Evolutionary conservation across 805 yeast genomes (phyloP), one percentile per base, ranked within the genome.

Genomic region (Pichia gijzeniarum): DNA sequence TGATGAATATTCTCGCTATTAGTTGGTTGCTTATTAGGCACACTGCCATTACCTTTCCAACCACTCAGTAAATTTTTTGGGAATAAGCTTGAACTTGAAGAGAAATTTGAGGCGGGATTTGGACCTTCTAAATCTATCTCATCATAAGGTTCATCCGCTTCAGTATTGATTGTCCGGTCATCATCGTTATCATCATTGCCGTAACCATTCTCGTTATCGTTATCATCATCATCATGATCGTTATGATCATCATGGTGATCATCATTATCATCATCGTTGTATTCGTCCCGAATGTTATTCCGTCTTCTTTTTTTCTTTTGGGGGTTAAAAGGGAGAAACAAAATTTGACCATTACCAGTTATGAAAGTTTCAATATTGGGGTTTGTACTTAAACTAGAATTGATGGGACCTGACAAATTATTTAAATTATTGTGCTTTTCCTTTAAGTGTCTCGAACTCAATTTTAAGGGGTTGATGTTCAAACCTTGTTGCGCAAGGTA

Each of bases 291-390:
- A 10, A 35, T 35, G 38, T 38, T 34, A 27, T 36, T 43, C 27
- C 37, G 42, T 9, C 50, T 36, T 17, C 44, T 19, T 16, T 42
- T 53, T 43, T 56, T 63, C 43, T 57, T 61, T 18, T 57, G 55
- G 3, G 68, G 64, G 41, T 60, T 59, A 37, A 60, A 61, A 2
- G 70, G 70, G 10, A 65, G 35, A 35, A 59, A 62, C 18, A 65
- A 40, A 12, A 65, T 54, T 25, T 61, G 65, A 4, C 68, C 69
- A 38, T 58, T 64, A 30, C 65, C 64, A 0, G 68, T 58, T 12
- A 61, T 19, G 28, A 55, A 61, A 0, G 59, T 49, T 36, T 59
- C 56, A n/a, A 52, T 43, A 35, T 48, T 54, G 20, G 45, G 48
- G 20, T 44, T 36, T 20, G 43, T 10, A 17, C 43, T 35, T 5